Percentiles rank a stretch among this genome's conserved stretches.
These are phyloP conservation scores for Vigna radiata DNA, from an alignment of 306 rosid species.

Conservation along the genomic window DNA sequence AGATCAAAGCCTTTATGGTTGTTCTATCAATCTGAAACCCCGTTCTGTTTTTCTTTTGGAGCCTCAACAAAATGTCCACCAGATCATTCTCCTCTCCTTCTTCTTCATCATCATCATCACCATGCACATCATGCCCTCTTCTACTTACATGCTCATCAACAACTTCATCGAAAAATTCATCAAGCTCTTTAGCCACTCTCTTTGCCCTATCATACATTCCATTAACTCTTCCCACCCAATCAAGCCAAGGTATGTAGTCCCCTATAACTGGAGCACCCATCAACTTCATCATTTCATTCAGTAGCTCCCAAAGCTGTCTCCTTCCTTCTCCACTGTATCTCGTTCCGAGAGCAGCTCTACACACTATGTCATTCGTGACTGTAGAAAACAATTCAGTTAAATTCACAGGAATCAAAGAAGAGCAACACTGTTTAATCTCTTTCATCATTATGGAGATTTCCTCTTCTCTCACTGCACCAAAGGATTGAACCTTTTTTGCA, in stretches of 20 bases:
- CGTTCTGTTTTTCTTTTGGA: not conserved
- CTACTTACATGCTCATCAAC: conserved; percentile 3
- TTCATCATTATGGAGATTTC: conserved; percentile 38
- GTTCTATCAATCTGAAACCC: conserved; percentile 16
- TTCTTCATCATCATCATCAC: not conserved
- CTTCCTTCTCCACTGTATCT: not conserved
- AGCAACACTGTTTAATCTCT: conserved; percentile 18
- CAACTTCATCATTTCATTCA: not conserved
- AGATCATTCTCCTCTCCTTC: not conserved
- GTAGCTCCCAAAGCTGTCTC: not conserved
- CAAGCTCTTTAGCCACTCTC: conserved; percentile 17
- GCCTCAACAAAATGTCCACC: conserved; percentile 9
- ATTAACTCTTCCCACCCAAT: conserved; percentile 27
- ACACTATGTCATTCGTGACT: not conserved
- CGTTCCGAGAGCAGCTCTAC: conserved; percentile 34
- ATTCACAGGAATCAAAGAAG: not conserved
- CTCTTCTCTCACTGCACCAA: conserved; percentile 34
- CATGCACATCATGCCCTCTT: not conserved
- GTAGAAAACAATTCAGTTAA: conserved; percentile 12
- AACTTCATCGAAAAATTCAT: conserved; percentile 27
- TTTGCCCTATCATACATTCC: conserved; percentile 22
- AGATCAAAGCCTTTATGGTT: conserved; percentile 29
- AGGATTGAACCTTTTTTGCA: conserved; percentile 38
- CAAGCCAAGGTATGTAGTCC: conserved; percentile 20
- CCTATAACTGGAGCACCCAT: conserved; percentile 3